A percentile compares a stretch with the other conserved stretches of the same genome.
Evolutionary conservation across 2,329 filamentous ascomycete genomes (phyloP).

Genomic region (Penicillium sumatraense): DNA sequence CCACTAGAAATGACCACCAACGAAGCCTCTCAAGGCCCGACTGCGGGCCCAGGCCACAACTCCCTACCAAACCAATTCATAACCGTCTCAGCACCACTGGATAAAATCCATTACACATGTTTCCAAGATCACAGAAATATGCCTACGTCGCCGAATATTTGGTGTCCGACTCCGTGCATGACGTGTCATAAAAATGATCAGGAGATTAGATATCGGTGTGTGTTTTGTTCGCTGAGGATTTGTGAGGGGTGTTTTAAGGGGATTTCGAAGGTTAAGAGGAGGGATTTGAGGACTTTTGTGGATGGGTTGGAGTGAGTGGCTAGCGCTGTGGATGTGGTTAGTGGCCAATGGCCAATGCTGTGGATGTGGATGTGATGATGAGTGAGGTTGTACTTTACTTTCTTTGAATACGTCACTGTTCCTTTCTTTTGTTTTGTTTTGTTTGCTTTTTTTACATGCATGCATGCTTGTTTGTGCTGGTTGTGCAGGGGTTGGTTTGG

Average conservation of each 20-base stretch:
- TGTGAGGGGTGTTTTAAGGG: constrained; percentile 40
- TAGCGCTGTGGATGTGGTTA: not conserved
- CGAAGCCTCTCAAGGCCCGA: constrained; percentile 21
- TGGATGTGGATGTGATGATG: not conserved
- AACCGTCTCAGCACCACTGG: constrained; percentile 38
- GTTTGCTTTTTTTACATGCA: too few relatives aligned
- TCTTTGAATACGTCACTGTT: too few relatives aligned
- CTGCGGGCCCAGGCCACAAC: constrained; percentile 24
- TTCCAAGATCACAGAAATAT: constrained; percentile 46
- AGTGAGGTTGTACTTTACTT: too few relatives aligned
- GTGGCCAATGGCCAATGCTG: not conserved
- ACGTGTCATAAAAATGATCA: constrained; percentile 45
- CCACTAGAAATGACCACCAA: constrained; percentile 23
- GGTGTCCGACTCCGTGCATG: constrained; percentile 50
- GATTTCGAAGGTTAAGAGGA: constrained; percentile 37
- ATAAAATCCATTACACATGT: constrained; percentile 42
- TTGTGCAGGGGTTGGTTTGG: too few relatives aligned
- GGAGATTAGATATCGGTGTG: constrained; percentile 44
- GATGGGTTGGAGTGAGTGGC: constrained; percentile 13
- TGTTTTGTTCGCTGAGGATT: constrained; percentile 48
- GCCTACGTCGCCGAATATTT: constrained; percentile 40
- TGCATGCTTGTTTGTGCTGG: too few relatives aligned
- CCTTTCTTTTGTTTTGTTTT: too few relatives aligned
- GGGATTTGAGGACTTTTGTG: constrained; percentile 41
- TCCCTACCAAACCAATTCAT: not conserved